Evolutionary conservation across 306 rosid species (phyloP).

Genomic region (Quercus engelmannii): DNA sequence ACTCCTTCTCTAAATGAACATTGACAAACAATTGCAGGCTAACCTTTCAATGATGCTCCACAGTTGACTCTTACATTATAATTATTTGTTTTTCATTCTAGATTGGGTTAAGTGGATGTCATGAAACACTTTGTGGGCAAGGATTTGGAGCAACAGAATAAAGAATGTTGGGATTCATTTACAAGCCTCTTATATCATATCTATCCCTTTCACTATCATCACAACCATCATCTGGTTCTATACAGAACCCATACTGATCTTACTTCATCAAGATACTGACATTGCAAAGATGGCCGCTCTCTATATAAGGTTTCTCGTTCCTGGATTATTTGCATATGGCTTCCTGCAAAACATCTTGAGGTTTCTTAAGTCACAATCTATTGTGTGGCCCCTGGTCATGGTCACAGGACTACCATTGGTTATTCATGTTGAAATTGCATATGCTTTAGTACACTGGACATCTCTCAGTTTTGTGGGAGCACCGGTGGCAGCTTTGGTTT

Average conservation of each 20-base stretch:
- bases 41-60: too few relatives aligned
- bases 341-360: too few relatives aligned
- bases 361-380: constrained; percentile 57
- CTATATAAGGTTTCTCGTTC: too few relatives aligned
- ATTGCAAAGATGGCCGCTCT: too few relatives aligned
- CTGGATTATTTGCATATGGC: too few relatives aligned
- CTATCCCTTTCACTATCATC: constrained; percentile 42
- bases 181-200: constrained; percentile 65
- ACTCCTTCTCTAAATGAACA: too few relatives aligned
- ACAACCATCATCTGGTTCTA: constrained; percentile 56
- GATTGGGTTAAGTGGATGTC: constrained; percentile 81
- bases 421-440: constrained; percentile 47
- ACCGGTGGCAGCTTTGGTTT: too few relatives aligned
- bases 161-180: constrained; percentile 60
- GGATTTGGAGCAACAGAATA: constrained; percentile 65
- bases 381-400: constrained; percentile 41
- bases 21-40: too few relatives aligned
- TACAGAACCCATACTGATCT: constrained; percentile 51
- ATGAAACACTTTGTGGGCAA: constrained; percentile 87
- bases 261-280: constrained; percentile 37
- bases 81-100: constrained; percentile 17
- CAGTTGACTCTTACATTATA: too few relatives aligned
- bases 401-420: constrained; percentile 45
- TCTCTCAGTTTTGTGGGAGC: too few relatives aligned
- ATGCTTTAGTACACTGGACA: constrained; percentile 1